A percentile compares a stretch with the other conserved stretches of the same genome.
Evolutionary conservation across 768 basidiomycete genomes (phyloP).

Genomic region (Pholiota microspora): DNA sequence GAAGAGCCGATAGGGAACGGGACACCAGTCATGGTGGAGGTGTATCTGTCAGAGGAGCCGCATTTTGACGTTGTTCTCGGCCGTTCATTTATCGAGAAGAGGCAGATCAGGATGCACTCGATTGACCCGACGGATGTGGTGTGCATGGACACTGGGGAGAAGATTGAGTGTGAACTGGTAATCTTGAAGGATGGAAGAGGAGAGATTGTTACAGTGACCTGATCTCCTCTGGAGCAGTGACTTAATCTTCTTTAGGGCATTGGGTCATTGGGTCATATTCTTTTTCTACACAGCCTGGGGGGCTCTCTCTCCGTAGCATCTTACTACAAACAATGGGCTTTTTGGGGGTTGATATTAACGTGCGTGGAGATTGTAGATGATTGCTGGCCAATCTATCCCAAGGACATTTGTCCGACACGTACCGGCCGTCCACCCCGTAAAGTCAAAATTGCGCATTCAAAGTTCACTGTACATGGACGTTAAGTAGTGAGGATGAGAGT

Average conservation of each 20-base stretch:
- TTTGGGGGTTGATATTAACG: background rate
- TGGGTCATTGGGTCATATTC: too few species aligned
- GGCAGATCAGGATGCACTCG: slow-evolving; percentile 78
- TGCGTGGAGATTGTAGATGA: background rate
- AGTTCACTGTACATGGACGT: background rate
- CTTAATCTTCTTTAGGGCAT: too few species aligned
- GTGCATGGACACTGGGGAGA: slow-evolving; percentile 91
- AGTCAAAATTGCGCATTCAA: background rate
- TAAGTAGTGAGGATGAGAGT: background rate
- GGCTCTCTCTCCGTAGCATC: too few species aligned
- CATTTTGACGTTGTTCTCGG: slow-evolving; percentile 97
- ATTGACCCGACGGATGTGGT: slow-evolving; percentile 88
- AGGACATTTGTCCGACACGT: background rate
- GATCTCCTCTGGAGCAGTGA: too few species aligned
- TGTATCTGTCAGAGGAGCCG: slow-evolving; percentile 90
- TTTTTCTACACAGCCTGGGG: too few species aligned
- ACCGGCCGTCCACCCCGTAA: background rate
- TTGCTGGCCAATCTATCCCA: background rate
- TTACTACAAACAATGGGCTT: background rate
- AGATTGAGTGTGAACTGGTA: slow-evolving; percentile 88
- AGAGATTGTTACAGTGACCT: slow-evolving; percentile 88
- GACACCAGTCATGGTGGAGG: slow-evolving; percentile 49
- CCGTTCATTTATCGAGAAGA: slow-evolving; percentile 77
- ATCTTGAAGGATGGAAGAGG: slow-evolving; percentile 90
- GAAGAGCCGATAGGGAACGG: slow-evolving; percentile 18